phyloP scores from a whole-genome alignment of 2,329 filamentous ascomycete genomes.

The Aspergillus hortae region DNA sequence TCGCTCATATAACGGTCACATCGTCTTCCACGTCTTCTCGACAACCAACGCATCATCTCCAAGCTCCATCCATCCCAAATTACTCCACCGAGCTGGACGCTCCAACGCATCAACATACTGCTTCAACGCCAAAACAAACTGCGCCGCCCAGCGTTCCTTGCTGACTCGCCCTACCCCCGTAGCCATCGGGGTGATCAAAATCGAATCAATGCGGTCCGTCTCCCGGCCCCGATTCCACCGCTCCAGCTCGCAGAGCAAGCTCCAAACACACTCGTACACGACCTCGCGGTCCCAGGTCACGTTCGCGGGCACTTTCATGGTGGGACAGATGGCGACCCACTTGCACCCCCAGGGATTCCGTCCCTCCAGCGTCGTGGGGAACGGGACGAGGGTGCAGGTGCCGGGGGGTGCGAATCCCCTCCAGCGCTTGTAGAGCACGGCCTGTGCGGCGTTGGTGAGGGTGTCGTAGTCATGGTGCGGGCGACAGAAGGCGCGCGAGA shows the following conservation, averaged over 20 bases:
- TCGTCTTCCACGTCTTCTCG: slow-evolving; percentile 19
- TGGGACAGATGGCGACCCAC: slow-evolving; percentile 51
- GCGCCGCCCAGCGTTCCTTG: slow-evolving; percentile 48
- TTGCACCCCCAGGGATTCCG: slow-evolving; percentile 41
- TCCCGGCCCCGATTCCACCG: slow-evolving; percentile 40
- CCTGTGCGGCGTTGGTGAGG: slow-evolving; percentile 46
- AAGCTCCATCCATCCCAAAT: slow-evolving; percentile 36
- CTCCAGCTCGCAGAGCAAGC: slow-evolving; percentile 48
- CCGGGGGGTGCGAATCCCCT: slow-evolving; percentile 52
- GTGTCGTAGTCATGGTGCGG: slow-evolving; percentile 46
- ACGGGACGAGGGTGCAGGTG: slow-evolving; percentile 47
- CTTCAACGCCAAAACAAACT: slow-evolving; percentile 50
- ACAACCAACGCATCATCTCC: slow-evolving; percentile 23
- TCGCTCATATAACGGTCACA: no score
- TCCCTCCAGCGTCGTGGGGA: slow-evolving; percentile 39
- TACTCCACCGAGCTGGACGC: slow-evolving; percentile 42
- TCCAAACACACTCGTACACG: slow-evolving; percentile 55
- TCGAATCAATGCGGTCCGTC: slow-evolving; percentile 34
- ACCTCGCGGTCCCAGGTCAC: slow-evolving; percentile 52
- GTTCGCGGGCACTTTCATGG: slow-evolving; percentile 48
- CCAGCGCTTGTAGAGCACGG: slow-evolving; percentile 45
- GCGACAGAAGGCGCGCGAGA: slow-evolving; percentile 46
- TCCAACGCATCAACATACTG: slow-evolving; percentile 50
- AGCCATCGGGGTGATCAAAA: slow-evolving; percentile 53
- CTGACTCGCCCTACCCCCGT: slow-evolving; percentile 48